These are phyloP conservation scores for Candida xiaguanensis DNA, from an alignment of 805 yeast species.

Conservation along the genomic window DNA sequence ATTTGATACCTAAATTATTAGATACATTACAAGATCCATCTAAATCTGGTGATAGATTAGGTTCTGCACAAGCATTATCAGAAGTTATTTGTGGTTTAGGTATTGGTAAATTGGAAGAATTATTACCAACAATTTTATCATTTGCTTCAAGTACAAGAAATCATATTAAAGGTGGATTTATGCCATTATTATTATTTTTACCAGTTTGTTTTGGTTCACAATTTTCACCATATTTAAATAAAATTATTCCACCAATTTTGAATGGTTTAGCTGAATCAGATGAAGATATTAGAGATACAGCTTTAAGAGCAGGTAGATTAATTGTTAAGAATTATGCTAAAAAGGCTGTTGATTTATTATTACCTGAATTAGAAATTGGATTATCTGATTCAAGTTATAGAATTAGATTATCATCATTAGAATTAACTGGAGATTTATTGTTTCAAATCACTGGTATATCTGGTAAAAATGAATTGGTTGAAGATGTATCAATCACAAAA, in stretches of 20 bases:
- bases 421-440: slow-evolving; percentile 89
- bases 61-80: slow-evolving; percentile 94
- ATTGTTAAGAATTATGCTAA: slow-evolving; percentile 88
- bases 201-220: slow-evolving; percentile 94
- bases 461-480: slow-evolving; percentile 67
- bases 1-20: slow-evolving; percentile 75
- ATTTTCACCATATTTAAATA: slow-evolving; percentile 82
- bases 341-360: slow-evolving; percentile 84
- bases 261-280: slow-evolving; percentile 86
- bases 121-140: slow-evolving; percentile 73
- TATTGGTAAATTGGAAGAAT: slow-evolving; percentile 77
- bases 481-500: slow-evolving; percentile 57
- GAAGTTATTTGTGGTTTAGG: slow-evolving; percentile 95
- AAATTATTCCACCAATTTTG: slow-evolving; percentile 87
- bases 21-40: slow-evolving; percentile 71
- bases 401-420: slow-evolving; percentile 90
- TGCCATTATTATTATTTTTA: slow-evolving; percentile 82
- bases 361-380: slow-evolving; percentile 93
- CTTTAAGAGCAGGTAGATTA: slow-evolving; percentile 88
- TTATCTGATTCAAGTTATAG: slow-evolving; percentile 77
- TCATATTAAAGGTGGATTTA: slow-evolving; percentile 83
- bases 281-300: slow-evolving; percentile 83
- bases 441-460: slow-evolving; percentile 92
- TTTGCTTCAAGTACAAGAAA: slow-evolving; percentile 66
- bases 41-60: slow-evolving; percentile 87